Evolutionary conservation across 176 grass and related monocot species (phyloP), one percentile per base, ranked within the genome.

Genomic region (Zizania latifolia): DNA sequence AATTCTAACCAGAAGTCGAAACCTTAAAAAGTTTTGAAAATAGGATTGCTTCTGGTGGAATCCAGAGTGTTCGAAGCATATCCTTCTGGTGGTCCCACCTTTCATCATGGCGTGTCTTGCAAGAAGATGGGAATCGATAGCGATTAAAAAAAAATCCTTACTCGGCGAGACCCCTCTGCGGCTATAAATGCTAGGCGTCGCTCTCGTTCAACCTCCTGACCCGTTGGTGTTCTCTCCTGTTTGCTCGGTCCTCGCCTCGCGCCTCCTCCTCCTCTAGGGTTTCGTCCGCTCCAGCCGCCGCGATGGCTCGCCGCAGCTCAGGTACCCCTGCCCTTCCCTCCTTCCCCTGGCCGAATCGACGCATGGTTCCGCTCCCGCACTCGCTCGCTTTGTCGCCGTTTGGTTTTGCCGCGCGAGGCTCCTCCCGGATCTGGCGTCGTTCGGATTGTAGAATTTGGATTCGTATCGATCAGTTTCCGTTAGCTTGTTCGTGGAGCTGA

Each of bases 241-340:
- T n/a, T n/a, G n/a, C n/a, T n/a, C n/a, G n/a, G 41, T 7, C 60
- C 67, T 35, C 14, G 19, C 46, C 4, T 45, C 48, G 48, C 2
- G n/a, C n/a, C n/a, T n/a, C n/a, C n/a, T n/a, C 70, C 77, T 53
- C 62, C 54, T 74, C 48, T 90, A 87, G 90, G 87, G 90, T 93
- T 93, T 85, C 82, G 43, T 9, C 62, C 48, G 27, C 34, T 4
- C 16, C 50, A 51, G 40, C 78, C 57, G 90, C 62, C 65, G 44
- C 70, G 84, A 93, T 93, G 90, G 0, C 90, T 90, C 90, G 90
- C 68, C 87, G 87, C 60, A 89, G 90, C 84, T 84, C 81, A 87
- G 90, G 87, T 53, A 53, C 5, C 48, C 48, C 13, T 24, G 0
- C 23, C 39, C 39, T 13, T 30, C 22, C 10, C 10, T 1, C 12